Conservation (phyloP, 495 filamentous ascomycete genomes). For the Penicillium cataractarum region DNA sequence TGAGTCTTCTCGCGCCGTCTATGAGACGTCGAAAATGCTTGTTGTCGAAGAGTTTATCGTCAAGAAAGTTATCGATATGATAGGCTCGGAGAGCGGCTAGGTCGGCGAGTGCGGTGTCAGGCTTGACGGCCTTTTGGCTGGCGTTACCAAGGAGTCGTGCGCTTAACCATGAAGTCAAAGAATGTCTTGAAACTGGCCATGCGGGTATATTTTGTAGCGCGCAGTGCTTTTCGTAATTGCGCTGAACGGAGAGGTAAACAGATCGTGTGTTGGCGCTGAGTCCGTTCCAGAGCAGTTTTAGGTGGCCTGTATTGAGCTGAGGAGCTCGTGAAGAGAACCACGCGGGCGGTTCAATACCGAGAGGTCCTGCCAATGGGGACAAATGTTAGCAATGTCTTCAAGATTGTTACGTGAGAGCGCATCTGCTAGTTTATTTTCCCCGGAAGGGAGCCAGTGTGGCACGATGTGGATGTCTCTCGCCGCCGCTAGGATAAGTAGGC, state of each 20-base stretch:
- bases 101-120: background rate
- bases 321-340: slow-evolving; percentile 16
- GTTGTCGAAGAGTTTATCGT: background rate
- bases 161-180: background rate
- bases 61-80: background rate
- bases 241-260: background rate
- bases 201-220: background rate
- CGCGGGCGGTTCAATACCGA: slow-evolving; percentile 4
- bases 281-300: slow-evolving; percentile 11
- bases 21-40: background rate
- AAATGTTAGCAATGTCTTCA: slow-evolving; percentile 11
- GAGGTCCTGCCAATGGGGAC: slow-evolving; percentile 12
- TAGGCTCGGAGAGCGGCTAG: background rate
- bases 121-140: background rate
- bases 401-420: slow-evolving; percentile 7
- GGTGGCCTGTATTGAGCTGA: slow-evolving; percentile 11
- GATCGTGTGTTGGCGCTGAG: slow-evolving; percentile 7
- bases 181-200: background rate
- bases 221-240: background rate
- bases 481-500: slow-evolving; percentile 16
- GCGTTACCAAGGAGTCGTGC: background rate
- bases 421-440: slow-evolving; percentile 12
- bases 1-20: background rate
- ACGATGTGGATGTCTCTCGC: slow-evolving; percentile 15
- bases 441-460: slow-evolving; percentile 12